Percentiles rank a stretch among this genome's conserved stretches.
Evolutionary conservation across 225 moss, liverwort and hornwort genomes (phyloP).

Genomic region (Antitrichia curtipendula): DNA sequence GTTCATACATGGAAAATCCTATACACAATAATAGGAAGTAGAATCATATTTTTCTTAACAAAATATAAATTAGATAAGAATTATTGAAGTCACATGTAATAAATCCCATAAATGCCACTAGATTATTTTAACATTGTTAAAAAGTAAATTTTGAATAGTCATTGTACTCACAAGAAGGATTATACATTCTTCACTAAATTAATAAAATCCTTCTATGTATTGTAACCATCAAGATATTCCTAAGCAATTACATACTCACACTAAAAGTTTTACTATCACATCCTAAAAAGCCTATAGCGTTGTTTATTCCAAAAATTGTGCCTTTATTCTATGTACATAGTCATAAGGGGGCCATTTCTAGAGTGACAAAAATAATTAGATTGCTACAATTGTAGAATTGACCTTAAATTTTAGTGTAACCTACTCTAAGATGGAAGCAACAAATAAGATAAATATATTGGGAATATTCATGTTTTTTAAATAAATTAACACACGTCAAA

Average conservation of each 20-base stretch:
- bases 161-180: neutral
- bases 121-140: neutral
- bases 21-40: neutral
- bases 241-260: neutral
- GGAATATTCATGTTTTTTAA: neutral
- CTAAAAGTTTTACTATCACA: neutral
- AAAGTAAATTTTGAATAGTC: neutral
- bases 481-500: rapidly evolving
- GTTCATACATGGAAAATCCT: neutral
- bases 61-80: neutral
- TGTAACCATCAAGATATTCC: neutral
- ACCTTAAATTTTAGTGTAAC: neutral
- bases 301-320: neutral
- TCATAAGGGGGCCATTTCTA: neutral
- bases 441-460: neutral
- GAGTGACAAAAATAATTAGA: neutral
- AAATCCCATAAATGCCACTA: neutral
- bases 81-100: neutral
- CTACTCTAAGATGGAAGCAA: neutral
- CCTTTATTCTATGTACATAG: too few relatives aligned
- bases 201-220: neutral
- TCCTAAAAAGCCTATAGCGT: neutral
- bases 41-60: neutral
- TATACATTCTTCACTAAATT: neutral
- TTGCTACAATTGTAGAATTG: neutral